A percentile compares a stretch with the other conserved stretches of the same genome.
Evolutionary conservation across 176 grass and related monocot species (phyloP).

Genomic region (Metroxylon sagu): DNA sequence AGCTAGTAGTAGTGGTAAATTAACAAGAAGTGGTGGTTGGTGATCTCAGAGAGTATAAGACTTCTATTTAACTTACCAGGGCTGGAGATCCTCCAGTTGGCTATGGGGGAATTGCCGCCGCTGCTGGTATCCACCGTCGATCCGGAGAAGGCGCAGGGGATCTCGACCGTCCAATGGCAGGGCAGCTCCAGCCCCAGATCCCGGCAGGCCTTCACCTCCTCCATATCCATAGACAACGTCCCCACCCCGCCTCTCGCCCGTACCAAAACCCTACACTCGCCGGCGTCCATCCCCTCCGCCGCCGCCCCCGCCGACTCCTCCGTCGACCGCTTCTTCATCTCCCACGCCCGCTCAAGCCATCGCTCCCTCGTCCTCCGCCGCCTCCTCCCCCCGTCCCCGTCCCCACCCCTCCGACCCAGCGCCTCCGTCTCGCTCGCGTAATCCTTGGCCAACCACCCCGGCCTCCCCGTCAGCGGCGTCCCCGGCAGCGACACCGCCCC

Average conservation of each 20-base stretch:
- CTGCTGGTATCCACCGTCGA: conserved; percentile 10
- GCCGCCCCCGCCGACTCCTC: conserved; percentile 20
- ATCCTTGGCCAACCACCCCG: neutral
- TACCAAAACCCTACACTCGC: conserved; percentile 13
- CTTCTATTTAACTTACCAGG: neutral
- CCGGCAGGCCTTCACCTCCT: conserved; percentile 62
- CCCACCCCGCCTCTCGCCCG: conserved; percentile 14
- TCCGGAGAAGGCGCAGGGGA: conserved; percentile 9
- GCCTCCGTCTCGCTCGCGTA: neutral
- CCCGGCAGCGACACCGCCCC: conserved; percentile 3
- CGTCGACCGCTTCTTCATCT: conserved; percentile 38
- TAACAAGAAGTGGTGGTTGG: no score
- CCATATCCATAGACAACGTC: conserved; percentile 55
- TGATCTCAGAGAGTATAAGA: no score
- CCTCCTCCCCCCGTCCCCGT: conserved; percentile 11
- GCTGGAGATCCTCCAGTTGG: conserved; percentile 18
- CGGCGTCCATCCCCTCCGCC: conserved; percentile 17
- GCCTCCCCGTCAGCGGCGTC: conserved; percentile 33
- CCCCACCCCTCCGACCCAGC: conserved; percentile 30
- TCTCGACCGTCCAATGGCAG: conserved; percentile 29
- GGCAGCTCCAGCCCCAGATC: conserved; percentile 67
- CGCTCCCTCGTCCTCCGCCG: conserved; percentile 31
- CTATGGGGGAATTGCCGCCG: conserved; percentile 15
- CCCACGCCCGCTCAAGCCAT: conserved; percentile 56
- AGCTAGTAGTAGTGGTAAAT: no score